A percentile compares a stretch with the other conserved stretches of the same genome.
Evolutionary conservation across 495 filamentous ascomycete genomes (phyloP).

Genomic region (Extremus antarcticus): DNA sequence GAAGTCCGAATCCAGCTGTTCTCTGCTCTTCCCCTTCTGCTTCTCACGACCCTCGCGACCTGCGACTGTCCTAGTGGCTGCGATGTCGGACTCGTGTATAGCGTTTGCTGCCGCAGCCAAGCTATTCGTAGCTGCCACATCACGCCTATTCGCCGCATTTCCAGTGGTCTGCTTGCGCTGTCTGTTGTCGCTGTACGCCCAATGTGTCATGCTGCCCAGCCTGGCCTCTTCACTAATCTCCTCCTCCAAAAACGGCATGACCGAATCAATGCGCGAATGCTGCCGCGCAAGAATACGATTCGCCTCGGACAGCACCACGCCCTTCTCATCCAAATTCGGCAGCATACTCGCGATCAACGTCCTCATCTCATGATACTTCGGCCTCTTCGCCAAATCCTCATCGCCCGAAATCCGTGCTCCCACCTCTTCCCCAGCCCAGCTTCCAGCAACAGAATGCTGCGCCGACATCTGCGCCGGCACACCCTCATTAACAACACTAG

Average conservation of each 20-base stretch:
- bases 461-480: not conserved
- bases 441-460: conserved; percentile 3
- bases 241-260: conserved; percentile 68
- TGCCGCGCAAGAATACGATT: conserved; percentile 82
- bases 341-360: conserved; percentile 56
- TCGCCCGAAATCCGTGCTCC: conserved; percentile 3
- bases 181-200: conserved; percentile 87
- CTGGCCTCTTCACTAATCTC: conserved; percentile 94
- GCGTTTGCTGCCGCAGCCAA: conserved; percentile 57
- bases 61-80: conserved; percentile 64
- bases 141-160: conserved; percentile 54
- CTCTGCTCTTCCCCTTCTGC: conserved; percentile 39
- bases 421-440: conserved; percentile 14
- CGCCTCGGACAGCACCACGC: conserved; percentile 83
- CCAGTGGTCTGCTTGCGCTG: conserved; percentile 47
- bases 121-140: conserved; percentile 57
- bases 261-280: conserved; percentile 66
- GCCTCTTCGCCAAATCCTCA: conserved; percentile 24
- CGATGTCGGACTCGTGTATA: conserved; percentile 64
- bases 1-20: conserved; percentile 60
- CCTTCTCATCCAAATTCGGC: conserved; percentile 86
- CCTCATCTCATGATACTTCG: conserved; percentile 8
- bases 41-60: conserved; percentile 68
- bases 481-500: conserved; percentile 21
- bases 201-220: conserved; percentile 81